These are phyloP conservation scores for Solanum tacnaense DNA, from an alignment of 257 asterid genomes.

Conservation along the genomic window DNA sequence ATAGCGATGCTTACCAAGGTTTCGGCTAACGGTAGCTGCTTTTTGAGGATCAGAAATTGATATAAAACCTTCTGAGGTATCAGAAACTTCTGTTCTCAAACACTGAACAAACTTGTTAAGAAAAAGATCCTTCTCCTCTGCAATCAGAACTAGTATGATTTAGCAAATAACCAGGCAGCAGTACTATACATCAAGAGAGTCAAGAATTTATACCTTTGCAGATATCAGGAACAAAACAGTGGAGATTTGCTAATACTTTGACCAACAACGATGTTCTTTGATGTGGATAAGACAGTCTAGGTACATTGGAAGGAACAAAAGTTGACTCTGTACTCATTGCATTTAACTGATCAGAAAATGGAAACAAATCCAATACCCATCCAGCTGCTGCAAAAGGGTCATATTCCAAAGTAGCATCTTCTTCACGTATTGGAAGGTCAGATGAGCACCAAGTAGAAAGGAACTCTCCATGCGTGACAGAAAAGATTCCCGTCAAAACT, in stretches of 20 bases:
- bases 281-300: constrained; percentile 73
- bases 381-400: constrained; percentile 40
- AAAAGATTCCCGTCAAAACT: constrained; percentile 63
- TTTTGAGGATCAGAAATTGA: constrained; percentile 42
- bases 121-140: constrained; percentile 97
- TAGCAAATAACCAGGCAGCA: neutral
- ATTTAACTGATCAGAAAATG: constrained; percentile 9
- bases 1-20: constrained; percentile 37
- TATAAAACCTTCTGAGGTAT: constrained; percentile 28
- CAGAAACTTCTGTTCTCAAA: constrained; percentile 47
- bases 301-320: constrained; percentile 37
- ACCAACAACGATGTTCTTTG: constrained; percentile 84
- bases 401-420: constrained; percentile 67
- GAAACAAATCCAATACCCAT: constrained; percentile 23
- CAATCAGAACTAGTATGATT: constrained; percentile 11
- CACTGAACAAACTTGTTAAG: constrained; percentile 67
- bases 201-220: constrained; percentile 61
- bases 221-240: constrained; percentile 82
- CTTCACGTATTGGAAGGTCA: constrained; percentile 67
- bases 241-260: constrained; percentile 95
- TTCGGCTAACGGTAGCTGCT: constrained; percentile 43
- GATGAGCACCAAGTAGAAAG: constrained; percentile 94
- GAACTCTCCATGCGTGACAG: constrained; percentile 70
- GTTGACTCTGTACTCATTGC: constrained; percentile 10
- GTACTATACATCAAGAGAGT: neutral